Evolutionary conservation across 805 yeast genomes (phyloP).

Genomic region (Lachancea waltii): DNA sequence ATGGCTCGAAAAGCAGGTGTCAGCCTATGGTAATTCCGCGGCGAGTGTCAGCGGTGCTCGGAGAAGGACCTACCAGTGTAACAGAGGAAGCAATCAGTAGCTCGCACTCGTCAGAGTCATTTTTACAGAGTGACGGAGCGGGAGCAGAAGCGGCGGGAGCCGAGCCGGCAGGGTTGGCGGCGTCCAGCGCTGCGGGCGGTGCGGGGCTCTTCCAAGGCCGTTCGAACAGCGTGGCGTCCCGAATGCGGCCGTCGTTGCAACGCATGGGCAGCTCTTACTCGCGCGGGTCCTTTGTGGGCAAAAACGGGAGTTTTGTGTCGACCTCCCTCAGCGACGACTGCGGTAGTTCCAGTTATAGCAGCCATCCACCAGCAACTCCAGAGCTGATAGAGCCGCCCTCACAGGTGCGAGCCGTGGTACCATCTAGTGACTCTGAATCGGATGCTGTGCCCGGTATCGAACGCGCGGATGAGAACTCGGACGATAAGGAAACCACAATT

Average conservation of each 20-base stretch:
- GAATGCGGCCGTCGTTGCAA: slow-evolving; percentile 2
- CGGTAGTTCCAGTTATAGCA: not conserved
- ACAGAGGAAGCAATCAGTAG: slow-evolving; percentile 19
- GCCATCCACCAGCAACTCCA: not conserved
- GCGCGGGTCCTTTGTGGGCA: slow-evolving; percentile 9
- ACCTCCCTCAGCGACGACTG: slow-evolving; percentile 5
- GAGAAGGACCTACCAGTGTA: slow-evolving; percentile 7
- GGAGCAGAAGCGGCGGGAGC: too few relatives aligned
- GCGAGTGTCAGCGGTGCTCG: slow-evolving; percentile 1
- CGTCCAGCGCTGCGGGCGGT: not conserved
- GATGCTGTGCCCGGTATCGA: not conserved
- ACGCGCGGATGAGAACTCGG: not conserved
- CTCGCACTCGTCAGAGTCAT: slow-evolving; percentile 16
- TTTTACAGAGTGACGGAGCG: slow-evolving; percentile 1
- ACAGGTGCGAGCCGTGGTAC: too few relatives aligned
- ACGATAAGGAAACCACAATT: slow-evolving; percentile 1
- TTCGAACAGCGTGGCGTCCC: not conserved
- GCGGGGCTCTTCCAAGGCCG: not conserved
- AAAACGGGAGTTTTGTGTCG: slow-evolving; percentile 9
- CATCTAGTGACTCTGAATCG: not conserved
- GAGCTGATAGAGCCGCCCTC: not conserved
- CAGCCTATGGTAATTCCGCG: slow-evolving; percentile 9
- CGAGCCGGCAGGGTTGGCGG: not conserved
- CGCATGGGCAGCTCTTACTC: slow-evolving; percentile 7
- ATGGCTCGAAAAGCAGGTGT: not conserved